Percentiles rank a stretch among this genome's conserved stretches.
Conservation (phyloP, 495 filamentous ascomycete genomes). For the Neurospora sp. region DNA sequence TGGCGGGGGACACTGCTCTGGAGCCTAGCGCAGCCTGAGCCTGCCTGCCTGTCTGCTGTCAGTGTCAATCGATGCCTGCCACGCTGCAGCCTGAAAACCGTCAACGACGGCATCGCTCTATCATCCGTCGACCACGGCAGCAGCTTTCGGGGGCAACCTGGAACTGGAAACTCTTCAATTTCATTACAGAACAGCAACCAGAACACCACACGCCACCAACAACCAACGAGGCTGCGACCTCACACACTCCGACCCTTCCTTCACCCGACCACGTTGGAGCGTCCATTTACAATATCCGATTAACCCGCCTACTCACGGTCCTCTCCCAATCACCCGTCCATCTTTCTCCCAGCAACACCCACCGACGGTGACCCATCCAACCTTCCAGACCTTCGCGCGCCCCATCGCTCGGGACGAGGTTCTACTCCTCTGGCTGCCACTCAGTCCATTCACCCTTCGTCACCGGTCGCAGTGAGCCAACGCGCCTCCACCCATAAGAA, state of each 20-base stretch:
- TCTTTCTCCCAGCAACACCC: neutral
- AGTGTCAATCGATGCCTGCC: neutral
- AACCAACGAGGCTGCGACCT: neutral
- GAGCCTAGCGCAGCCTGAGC: neutral
- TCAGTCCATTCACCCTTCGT: neutral
- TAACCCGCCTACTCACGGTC: neutral
- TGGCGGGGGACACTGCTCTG: neutral
- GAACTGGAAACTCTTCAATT: neutral
- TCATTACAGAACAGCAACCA: neutral
- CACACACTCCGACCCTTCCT: neutral
- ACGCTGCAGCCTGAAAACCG: neutral
- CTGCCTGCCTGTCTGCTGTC: neutral
- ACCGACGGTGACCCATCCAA: neutral
- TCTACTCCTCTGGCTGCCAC: neutral
- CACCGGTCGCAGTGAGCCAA: neutral
- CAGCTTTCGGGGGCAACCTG: neutral
- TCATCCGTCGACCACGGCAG: neutral
- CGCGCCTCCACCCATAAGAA: neutral
- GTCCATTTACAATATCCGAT: neutral
- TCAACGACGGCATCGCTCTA: neutral
- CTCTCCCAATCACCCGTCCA: neutral
- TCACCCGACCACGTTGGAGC: neutral
- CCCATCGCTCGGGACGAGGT: neutral
- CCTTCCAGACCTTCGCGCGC: neutral
- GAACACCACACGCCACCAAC: neutral